A percentile compares a stretch with the other conserved stretches of the same genome.
Evolutionary conservation across 495 filamentous ascomycete species (phyloP).

Genomic region (Aspergillus coremiiformis): DNA sequence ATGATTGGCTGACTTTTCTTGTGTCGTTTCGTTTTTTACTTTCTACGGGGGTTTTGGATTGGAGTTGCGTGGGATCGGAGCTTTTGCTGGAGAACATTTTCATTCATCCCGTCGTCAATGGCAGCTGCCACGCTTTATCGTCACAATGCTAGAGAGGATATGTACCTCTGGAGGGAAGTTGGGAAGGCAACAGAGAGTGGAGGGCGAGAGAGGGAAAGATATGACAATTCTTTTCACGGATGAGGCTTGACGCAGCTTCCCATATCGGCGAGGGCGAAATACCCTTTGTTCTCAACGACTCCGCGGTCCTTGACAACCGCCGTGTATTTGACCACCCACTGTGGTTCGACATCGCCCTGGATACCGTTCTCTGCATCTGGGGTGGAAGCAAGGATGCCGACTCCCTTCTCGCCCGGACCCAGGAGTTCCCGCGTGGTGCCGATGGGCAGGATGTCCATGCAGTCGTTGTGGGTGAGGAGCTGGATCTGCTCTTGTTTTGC

Average conservation of each 20-base stretch:
- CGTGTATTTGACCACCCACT: slow-evolving; percentile 98
- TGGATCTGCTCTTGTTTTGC: slow-evolving; percentile 82
- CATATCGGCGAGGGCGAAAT: slow-evolving; percentile 79
- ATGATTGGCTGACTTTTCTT: slow-evolving; percentile 67
- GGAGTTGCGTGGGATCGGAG: slow-evolving; percentile 6
- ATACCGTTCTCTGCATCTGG: slow-evolving; percentile 42
- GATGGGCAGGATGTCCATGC: slow-evolving; percentile 77
- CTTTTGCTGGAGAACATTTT: background rate
- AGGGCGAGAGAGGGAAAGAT: background rate
- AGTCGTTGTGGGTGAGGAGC: slow-evolving; percentile 89
- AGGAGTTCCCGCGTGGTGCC: slow-evolving; percentile 79
- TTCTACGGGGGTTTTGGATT: background rate
- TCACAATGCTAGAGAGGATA: slow-evolving; percentile 4
- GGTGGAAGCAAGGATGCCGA: slow-evolving; percentile 55
- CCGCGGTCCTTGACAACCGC: slow-evolving; percentile 95
- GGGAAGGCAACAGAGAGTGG: background rate
- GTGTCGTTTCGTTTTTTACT: slow-evolving; percentile 5
- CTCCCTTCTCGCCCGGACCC: slow-evolving; percentile 55
- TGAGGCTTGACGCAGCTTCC: slow-evolving; percentile 32
- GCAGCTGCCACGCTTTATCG: slow-evolving; percentile 32
- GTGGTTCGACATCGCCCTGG: slow-evolving; percentile 69
- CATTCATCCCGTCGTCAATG: slow-evolving; percentile 15
- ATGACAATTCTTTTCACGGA: slow-evolving; percentile 4
- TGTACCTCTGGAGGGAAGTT: background rate
- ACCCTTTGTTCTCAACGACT: slow-evolving; percentile 97